Base-by-base conservation (phyloP, 441 rosid species). In the Erysimum pusillum region DNA sequence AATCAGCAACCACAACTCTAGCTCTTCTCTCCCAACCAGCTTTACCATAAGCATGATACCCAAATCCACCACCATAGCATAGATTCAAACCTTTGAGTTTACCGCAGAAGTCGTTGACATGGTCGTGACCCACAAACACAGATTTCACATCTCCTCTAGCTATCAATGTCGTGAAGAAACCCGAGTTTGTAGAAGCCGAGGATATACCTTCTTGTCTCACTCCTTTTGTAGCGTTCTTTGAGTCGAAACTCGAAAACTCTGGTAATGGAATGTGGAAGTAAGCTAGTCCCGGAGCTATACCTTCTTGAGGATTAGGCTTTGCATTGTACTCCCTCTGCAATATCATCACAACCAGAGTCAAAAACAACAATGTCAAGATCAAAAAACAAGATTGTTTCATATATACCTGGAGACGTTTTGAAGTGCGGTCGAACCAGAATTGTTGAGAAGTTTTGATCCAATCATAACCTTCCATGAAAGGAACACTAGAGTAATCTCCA, bases 11-110 rank as follows among this genome's bases (percentile, higher is more conserved):
- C 76, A 93, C 91, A 15, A 91, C 87, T 74, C 98, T 84, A 0
- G 96, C 91, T 75, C 98, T 90, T 83, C 98, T 87, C 7, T 75
- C 67, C 96, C 96, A 91, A 5, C 97, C 96, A n/a, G 94, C 94
- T 83, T 90, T 89, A 39, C 97, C 98, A 71, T 93, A 93, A 42
- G 97, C 98, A 78, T 93, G 98, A 80, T 93, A 91, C 58, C 98
- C 98, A 68, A 91, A 90, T 15, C 95, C 98, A 64, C 95, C 97
- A 49, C 85, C 97, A 51, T 93, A 93, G 34, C 98, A 93, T 53
- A 93, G 85, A 32, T 93, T 83, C 61, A 93, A 75, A 35, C 92
- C 91, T 4, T 68, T 84, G 18, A 84, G 76, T 66, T 75, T 28
- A n/a, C 97, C 97, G 28, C 98, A 93, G 58, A 90, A 91, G 79